These are phyloP conservation scores for Ustulina deusta DNA, from an alignment of 2,329 filamentous ascomycete genomes.

Conservation along the genomic window DNA sequence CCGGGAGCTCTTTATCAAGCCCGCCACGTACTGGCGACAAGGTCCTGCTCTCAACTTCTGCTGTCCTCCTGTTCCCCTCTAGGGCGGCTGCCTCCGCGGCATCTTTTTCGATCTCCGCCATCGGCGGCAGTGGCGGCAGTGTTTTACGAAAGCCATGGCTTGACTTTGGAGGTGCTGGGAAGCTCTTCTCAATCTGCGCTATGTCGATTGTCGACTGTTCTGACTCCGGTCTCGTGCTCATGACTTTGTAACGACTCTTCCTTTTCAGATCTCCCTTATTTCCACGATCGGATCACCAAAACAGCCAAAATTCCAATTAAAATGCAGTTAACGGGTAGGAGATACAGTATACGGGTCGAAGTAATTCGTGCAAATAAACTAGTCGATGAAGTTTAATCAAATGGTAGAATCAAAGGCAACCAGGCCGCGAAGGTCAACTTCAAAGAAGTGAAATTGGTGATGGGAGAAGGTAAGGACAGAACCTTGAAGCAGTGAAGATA, in stretches of 20 bases:
- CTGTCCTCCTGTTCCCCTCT: constrained; percentile 16
- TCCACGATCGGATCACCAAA: constrained; percentile 4
- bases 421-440: constrained; percentile 51
- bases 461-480: constrained; percentile 33
- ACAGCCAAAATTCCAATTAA: background rate
- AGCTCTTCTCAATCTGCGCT: constrained; percentile 43
- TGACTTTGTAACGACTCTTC: constrained; percentile 25
- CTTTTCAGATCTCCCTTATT: constrained; percentile 3
- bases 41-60: constrained; percentile 26
- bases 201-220: constrained; percentile 43
- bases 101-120: constrained; percentile 39
- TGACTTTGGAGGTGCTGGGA: constrained; percentile 40
- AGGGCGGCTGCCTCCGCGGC: constrained; percentile 25
- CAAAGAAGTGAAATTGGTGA: constrained; percentile 43
- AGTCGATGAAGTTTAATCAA: constrained; percentile 25
- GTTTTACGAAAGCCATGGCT: constrained; percentile 43
- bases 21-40: constrained; percentile 30
- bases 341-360: constrained; percentile 6
- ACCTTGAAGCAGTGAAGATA: constrained; percentile 14
- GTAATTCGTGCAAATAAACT: background rate
- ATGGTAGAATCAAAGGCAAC: constrained; percentile 41
- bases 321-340: constrained; percentile 5
- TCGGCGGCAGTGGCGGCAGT: constrained; percentile 46
- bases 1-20: constrained; percentile 35
- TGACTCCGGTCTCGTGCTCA: constrained; percentile 40